phyloP scores from a whole-genome alignment of 495 filamentous ascomycete species.

The Penicillium daleae region DNA sequence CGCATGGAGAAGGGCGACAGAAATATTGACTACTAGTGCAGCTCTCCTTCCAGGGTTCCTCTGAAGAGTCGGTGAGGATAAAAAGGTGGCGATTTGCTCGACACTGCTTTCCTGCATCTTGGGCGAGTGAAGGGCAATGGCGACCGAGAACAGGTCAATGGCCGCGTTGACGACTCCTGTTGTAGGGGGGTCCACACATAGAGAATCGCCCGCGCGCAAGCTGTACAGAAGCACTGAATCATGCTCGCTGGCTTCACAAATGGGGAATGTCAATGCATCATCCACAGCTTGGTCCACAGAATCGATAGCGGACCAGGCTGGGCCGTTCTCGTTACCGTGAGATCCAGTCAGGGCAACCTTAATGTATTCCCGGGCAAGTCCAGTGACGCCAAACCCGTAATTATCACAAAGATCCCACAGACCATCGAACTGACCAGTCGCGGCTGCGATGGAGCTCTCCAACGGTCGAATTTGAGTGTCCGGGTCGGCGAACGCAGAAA shows the following conservation, averaged over 20 bases:
- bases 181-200: conserved; percentile 76
- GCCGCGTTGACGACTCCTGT: conserved; percentile 95
- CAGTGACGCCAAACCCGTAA: conserved; percentile 88
- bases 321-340: conserved; percentile 58
- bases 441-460: conserved; percentile 89
- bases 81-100: conserved; percentile 86
- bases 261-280: conserved; percentile 68
- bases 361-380: conserved; percentile 78
- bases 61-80: conserved; percentile 77
- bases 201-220: conserved; percentile 44
- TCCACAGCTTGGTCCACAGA: conserved; percentile 73
- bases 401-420: conserved; percentile 97
- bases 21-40: conserved; percentile 88
- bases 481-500: conserved; percentile 91
- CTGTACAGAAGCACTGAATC: conserved; percentile 85
- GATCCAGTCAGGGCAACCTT: conserved; percentile 71
- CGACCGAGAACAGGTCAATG: conserved; percentile 87
- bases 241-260: conserved; percentile 84
- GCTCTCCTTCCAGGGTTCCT: conserved; percentile 86
- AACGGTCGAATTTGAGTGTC: conserved; percentile 83
- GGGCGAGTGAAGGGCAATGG: conserved; percentile 81
- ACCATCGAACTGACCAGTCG: conserved; percentile 86
- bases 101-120: conserved; percentile 95
- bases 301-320: conserved; percentile 63
- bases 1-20: conserved; percentile 75